A percentile compares a stretch with the other conserved stretches of the same genome.
phyloP scores from a whole-genome alignment of 208 protist genomes.

The Trypanosoma cruzi region DNA sequence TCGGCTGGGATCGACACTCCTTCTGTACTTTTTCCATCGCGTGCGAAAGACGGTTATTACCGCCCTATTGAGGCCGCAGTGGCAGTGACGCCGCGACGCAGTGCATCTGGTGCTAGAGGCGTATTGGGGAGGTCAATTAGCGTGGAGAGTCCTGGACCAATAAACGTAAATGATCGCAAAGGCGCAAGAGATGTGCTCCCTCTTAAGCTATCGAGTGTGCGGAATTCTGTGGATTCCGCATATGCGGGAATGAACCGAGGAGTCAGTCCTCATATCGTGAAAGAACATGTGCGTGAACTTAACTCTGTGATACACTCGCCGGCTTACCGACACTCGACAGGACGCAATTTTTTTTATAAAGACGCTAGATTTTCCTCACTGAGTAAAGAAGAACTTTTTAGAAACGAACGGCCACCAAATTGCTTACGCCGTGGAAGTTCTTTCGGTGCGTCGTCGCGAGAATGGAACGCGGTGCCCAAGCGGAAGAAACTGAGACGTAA shows the following conservation, averaged over 20 bases:
- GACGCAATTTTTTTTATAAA: not conserved
- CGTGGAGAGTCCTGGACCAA: conserved; percentile 1
- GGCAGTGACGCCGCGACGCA: conserved; percentile 16
- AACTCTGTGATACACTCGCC: not conserved
- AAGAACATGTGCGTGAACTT: not conserved
- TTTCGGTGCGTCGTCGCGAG: not conserved
- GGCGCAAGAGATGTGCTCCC: not conserved
- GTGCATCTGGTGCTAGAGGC: not conserved
- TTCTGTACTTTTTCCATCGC: not conserved
- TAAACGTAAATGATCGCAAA: not conserved
- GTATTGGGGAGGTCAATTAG: conserved; percentile 7
- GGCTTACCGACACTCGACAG: not conserved
- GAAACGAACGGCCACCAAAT: not conserved
- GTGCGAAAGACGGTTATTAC: conserved; percentile 18
- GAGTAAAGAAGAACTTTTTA: not conserved
- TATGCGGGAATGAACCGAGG: not conserved
- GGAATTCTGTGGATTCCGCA: not conserved
- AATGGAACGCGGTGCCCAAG: not conserved
- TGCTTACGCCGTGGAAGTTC: not conserved
- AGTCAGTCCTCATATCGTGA: not conserved
- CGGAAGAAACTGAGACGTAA: conserved; percentile 2
- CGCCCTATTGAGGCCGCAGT: conserved; percentile 28
- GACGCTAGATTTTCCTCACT: not conserved
- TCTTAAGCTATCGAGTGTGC: not conserved
- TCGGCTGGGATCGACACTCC: conserved; percentile 3